Evolutionary conservation across 2,329 filamentous ascomycete species (phyloP), one percentile per base, ranked within the genome.

Genomic region (Exophiala oligosperma): DNA sequence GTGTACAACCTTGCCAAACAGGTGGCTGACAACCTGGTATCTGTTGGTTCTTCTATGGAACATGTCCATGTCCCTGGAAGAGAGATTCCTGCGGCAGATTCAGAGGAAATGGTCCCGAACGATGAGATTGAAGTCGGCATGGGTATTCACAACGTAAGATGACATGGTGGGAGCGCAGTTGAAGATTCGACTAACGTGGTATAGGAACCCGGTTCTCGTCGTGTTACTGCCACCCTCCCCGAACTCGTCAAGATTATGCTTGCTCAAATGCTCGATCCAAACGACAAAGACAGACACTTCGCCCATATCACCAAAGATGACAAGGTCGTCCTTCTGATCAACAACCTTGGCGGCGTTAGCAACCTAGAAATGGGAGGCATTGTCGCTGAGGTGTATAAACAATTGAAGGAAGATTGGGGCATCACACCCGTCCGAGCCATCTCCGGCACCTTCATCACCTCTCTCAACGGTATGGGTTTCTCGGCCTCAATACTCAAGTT

Each of bases 11-110:
- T 92, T 9, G 92, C 91, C 5, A 81, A 86, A 68, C 75, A 91
- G 50, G 84, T 85, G 2, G 87, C 90, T 2, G 80, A 84, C 17
- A 96, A 96, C 70, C 76, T 93, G 5, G 89, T 95, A 35, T 92
- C 89, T 43, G 90, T 97, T 23, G 93, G 92, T 14, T 89, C 90
- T 2, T 93, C 90, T 53, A 77, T 97, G 43, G 88, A 89, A 63
- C 92, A 96, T 71, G 92, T 97, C n/a, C 93, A 97, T 70, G 90
- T 97, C 0, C 93, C 93, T 0, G 92, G 93, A 3, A 83, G 92
- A 60, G 82, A 78, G 1, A 70, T 78, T 5, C 73, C 77, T 0
- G 55, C 57, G 12, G 32, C 60, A 8, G 59, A 57, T 51, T 78
- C 78, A 9, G 83, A 85, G 24, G 85, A 86, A 28, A 70, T 71